Base-by-base conservation (phyloP, 164 flowering plant genomes). In the Kalanchoe fedtschenkoi region DNA sequence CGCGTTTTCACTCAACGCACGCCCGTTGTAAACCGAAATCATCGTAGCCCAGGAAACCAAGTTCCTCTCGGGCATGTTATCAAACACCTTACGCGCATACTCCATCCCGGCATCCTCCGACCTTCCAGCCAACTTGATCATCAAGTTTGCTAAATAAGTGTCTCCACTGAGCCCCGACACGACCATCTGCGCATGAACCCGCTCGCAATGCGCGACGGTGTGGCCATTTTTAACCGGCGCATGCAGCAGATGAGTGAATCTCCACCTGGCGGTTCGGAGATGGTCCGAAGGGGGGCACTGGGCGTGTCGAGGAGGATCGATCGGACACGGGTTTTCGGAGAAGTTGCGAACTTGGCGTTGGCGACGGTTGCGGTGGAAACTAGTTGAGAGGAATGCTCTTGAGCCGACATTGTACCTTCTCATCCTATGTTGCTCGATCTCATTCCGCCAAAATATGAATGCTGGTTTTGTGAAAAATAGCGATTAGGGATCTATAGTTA, bases 221-320 rank as follows among this genome's bases (percentile, higher is more conserved):
- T 86, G 78, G 65, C 82, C 76, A 17, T 86, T 84, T 66, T 83
- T 81, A 14, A 78, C 1, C 86, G 80, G 76, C 65, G 80, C 3
- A 84, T 80, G 66, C 70, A 83, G 44, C 75, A 79, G 72, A 79
- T 80, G 14, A 83, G 83, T 62, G 47, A 55, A 44, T 34, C 24
- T 33, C 60, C 60, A 57, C 24, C 37, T 32, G 38, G 33, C 13
- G 55, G 55, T 24, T 47, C 26, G 55, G 55, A 47, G 29, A 24
- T 30, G 1, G 15, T 29, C 30, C 30, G 30, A 47, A 47, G 13
- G 24, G 55, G 24, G 30, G 24, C 32, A 13, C 26, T 30, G 26
- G 6, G 26, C 51, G 24, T 44, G 21, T 44, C 30, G 30, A 24
- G 32, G 56, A 51, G 32, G 32, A 51, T 26, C 15, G 3, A 28